Base-by-base conservation (phyloP, 176 grass and related monocot species). In the Musa itinerans region DNA sequence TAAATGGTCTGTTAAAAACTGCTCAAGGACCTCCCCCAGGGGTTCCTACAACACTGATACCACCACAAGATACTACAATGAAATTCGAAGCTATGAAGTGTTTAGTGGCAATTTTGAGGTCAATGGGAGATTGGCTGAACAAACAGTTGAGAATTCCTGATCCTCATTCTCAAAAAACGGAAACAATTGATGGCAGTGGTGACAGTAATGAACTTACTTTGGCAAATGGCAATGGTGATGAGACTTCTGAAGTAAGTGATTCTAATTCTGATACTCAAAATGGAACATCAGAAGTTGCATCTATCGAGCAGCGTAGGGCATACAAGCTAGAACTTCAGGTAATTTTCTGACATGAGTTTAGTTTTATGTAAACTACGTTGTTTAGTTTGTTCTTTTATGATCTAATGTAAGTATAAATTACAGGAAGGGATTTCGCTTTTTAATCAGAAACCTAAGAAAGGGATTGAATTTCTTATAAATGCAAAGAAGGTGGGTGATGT, bases 81-180 rank as follows among this genome's bases (percentile, higher is more conserved):
- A 99, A 99, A 83, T 89, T 83, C 81, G 95, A 94, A 89, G 90
- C 95, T 24, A 94, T 99, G 95, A 99, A 94, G 87, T 94, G 90
- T 76, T 87, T 99, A 74, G 91, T 99, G 34, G 86, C 95, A 72
- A 99, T 99, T 76, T 84, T 99, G 68, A 99, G 83, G 85, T 99
- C 95, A 53, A 99, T 99, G 95, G 95, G 95, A 68, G 95, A 99
- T 87, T 99, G 95, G 95, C 94, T 99, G 95, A 99, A 99, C 83
- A 99, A 94, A 81, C 95, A 99, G 72, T 83, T 99, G 73, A 84
- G 90, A 23, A 94, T 99, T 87, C 88, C 90, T 69, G 90, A 86
- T 84, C 78, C 86, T 19, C 76, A 89, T 76, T 88, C 88, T 86
- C 86, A 79, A 86, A 83, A 81, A 76, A 73, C 78, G 83, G 90